Percentiles rank a stretch among this genome's conserved stretches.
Evolutionary conservation across 2,329 filamentous ascomycete genomes (phyloP).

Genomic region (Lojkania enalia): DNA sequence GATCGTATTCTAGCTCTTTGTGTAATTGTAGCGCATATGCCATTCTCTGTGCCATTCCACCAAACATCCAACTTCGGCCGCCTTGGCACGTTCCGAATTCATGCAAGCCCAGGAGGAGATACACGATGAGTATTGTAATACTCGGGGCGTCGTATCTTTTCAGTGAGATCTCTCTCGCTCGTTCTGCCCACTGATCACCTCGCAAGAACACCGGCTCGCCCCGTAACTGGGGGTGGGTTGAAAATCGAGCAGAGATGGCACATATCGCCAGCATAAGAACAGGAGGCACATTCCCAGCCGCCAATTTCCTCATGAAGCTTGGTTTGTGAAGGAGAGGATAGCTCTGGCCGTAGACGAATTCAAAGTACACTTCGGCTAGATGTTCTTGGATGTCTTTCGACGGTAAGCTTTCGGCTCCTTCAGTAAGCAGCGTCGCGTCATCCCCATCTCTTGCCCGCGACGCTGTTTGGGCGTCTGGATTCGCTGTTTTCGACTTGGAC

Average conservation of each 20-base stretch:
- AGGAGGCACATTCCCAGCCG: constrained; percentile 78
- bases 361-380: constrained; percentile 91
- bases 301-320: constrained; percentile 90
- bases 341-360: constrained; percentile 91
- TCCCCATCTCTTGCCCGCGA: constrained; percentile 59
- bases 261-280: constrained; percentile 93
- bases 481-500: constrained; percentile 63
- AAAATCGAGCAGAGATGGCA: constrained; percentile 93
- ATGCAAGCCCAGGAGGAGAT: constrained; percentile 85
- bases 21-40: constrained; percentile 94
- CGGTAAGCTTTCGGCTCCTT: constrained; percentile 82
- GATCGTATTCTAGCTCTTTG: constrained; percentile 84
- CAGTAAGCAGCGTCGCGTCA: constrained; percentile 75
- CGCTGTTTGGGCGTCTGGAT: constrained; percentile 57
- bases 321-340: constrained; percentile 96
- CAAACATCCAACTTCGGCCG: constrained; percentile 92
- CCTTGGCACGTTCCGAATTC: constrained; percentile 98
- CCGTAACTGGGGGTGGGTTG: constrained; percentile 78
- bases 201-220: constrained; percentile 79
- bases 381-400: constrained; percentile 89
- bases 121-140: constrained; percentile 90
- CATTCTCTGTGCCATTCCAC: constrained; percentile 94
- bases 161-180: constrained; percentile 83
- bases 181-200: constrained; percentile 87
- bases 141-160: constrained; percentile 92